Conservation (phyloP, 2,329 filamentous ascomycete species). For the Penicillium sp. region DNA sequence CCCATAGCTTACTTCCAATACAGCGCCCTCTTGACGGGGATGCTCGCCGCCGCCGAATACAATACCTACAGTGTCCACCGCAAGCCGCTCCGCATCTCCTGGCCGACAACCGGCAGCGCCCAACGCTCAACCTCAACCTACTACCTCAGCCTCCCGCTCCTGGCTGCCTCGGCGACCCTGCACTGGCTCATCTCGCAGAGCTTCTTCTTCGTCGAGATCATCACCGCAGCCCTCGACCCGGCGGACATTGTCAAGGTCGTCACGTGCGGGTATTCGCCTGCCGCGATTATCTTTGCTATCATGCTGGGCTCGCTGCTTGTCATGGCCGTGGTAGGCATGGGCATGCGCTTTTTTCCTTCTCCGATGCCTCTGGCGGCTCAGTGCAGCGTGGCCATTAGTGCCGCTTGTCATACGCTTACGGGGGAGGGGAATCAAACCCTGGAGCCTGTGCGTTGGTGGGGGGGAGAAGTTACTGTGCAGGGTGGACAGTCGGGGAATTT, state of each 20-base stretch:
- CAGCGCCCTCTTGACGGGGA: conserved; percentile 47
- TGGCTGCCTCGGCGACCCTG: conserved; percentile 38
- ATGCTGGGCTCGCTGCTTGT: neutral
- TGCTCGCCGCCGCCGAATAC: conserved; percentile 46
- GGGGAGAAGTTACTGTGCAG: neutral
- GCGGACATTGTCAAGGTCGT: too few species aligned
- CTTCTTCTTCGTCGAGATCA: conserved; percentile 46
- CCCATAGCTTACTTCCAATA: conserved; percentile 40
- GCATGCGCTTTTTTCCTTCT: conserved; percentile 8
- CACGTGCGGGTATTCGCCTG: neutral
- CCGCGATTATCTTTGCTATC: conserved; percentile 8
- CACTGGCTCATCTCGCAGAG: conserved; percentile 56
- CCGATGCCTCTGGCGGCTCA: conserved; percentile 4
- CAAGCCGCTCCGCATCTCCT: conserved; percentile 50
- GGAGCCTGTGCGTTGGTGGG: conserved; percentile 10
- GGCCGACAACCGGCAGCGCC: conserved; percentile 36
- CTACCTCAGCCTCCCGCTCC: conserved; percentile 49
- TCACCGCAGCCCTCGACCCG: conserved; percentile 6
- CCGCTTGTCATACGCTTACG: neutral
- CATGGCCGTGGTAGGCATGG: neutral
- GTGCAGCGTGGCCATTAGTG: conserved; percentile 10
- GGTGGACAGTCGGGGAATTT: too few species aligned
- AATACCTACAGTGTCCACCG: conserved; percentile 38
- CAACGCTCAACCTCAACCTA: conserved; percentile 52
- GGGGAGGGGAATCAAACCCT: conserved; percentile 3